A percentile compares a stretch with the other conserved stretches of the same genome.
Conservation (phyloP, 1,139 yeast genomes). For the Pichia sp. region DNA sequence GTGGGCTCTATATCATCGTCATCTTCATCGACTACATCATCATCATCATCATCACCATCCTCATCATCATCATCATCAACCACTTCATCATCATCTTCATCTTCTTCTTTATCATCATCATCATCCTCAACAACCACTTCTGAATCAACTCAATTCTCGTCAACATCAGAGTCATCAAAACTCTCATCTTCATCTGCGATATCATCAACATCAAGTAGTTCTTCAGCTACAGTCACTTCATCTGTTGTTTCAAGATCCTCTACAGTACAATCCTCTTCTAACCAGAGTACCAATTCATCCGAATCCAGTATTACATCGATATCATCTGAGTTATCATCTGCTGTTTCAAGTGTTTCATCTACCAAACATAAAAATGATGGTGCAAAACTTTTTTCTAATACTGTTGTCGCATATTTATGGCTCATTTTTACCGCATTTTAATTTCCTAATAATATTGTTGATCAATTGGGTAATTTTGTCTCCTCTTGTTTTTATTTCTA, state of each 20-base stretch:
- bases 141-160: background rate
- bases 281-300: background rate
- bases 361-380: constrained; percentile 9
- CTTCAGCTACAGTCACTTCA: background rate
- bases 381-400: background rate
- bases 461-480: too few relatives aligned
- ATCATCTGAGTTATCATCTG: background rate
- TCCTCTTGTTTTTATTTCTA: too few relatives aligned
- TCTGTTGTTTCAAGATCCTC: background rate
- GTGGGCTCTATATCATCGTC: background rate
- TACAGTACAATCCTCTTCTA: background rate
- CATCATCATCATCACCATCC: background rate
- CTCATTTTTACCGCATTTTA: background rate
- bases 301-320: background rate
- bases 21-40: background rate
- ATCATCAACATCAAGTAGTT: background rate
- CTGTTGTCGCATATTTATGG: background rate
- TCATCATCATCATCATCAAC: background rate
- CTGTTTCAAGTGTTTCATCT: constrained; percentile 2
- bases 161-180: background rate
- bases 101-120: constrained; percentile 2
- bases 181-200: background rate
- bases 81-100: background rate
- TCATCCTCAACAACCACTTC: constrained; percentile 1
- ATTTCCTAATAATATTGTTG: background rate